phyloP scores from a whole-genome alignment of 805 yeast genomes.

The Starmerella apicola region DNA sequence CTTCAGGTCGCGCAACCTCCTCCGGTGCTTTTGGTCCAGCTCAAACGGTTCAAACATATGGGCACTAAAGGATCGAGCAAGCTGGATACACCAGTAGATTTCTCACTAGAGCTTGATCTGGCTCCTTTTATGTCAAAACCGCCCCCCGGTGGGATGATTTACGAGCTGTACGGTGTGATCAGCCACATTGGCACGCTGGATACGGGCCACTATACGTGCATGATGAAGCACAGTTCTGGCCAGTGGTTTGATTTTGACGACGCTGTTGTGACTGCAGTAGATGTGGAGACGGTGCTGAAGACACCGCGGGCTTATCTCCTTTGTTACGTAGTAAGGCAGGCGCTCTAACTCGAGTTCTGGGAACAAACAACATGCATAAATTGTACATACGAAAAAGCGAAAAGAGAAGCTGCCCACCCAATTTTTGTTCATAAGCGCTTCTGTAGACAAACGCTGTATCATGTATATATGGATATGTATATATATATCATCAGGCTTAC shows the following conservation, averaged over 20 bases:
- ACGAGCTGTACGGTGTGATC: slow-evolving; percentile 77
- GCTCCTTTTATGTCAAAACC: slow-evolving; percentile 36
- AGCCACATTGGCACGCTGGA: slow-evolving; percentile 87
- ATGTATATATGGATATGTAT: no score
- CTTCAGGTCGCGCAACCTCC: slow-evolving; percentile 59
- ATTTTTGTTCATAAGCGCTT: no score
- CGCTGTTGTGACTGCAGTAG: slow-evolving; percentile 56
- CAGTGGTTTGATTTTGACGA: slow-evolving; percentile 88
- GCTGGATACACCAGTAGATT: slow-evolving; percentile 59
- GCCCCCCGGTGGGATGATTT: slow-evolving; percentile 30
- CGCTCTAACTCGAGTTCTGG: no score
- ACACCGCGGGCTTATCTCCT: slow-evolving; percentile 65
- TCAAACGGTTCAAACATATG: slow-evolving; percentile 58
- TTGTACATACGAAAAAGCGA: no score
- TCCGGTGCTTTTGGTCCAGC: slow-evolving; percentile 67
- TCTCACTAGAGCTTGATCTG: slow-evolving; percentile 65
- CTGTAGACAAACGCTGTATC: no score
- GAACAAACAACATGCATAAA: no score
- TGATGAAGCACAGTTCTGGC: slow-evolving; percentile 38
- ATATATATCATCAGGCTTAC: no score
- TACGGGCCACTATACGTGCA: slow-evolving; percentile 87
- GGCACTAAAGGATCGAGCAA: slow-evolving; percentile 40
- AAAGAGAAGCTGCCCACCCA: no score
- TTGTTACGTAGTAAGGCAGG: slow-evolving; percentile 29
- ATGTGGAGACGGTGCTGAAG: slow-evolving; percentile 50